Base-by-base conservation (phyloP, 2,329 filamentous ascomycete genomes). In the Claviceps humidiphila region DNA sequence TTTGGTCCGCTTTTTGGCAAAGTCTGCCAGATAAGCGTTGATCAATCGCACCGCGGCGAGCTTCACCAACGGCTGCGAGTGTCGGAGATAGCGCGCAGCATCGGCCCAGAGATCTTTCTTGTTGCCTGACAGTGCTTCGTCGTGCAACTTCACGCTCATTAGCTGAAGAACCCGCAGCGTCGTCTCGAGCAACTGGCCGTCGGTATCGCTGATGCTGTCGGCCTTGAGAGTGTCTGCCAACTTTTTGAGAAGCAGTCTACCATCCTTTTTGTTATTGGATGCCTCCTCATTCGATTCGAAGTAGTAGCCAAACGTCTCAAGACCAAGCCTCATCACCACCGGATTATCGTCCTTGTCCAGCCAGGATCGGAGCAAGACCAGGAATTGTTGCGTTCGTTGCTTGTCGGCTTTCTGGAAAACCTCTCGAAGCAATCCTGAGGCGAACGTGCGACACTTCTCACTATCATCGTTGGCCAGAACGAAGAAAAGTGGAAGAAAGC, bases 381-480 rank as follows among this genome's bases (percentile, higher is more conserved):
- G 69, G 63, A 95, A 89, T 47, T 78, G 83, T 56, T 82, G 78
- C 40, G 81, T 73, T 54, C 82, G 79, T 58, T 89, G 85, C 55
- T 78, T 77, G 62, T 91, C 85, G 2, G 89, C 84, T 60, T 84
- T 82, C 53, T 81, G 78, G 67, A 95, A 95, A 17, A 93, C 77
- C 61, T 87, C 83, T 62, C 86, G 89, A 53, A 97, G 72, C 45
- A 98, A 71, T 53, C 85, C 80, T 45, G 82, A 84, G 0, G 90
- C 89, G 66, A 91, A 84, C 55, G 89, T 79, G 34, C 87, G 82
- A 66, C 93, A 98, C 59, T 88, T 87, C 50, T 84, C 78, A 48
- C 87, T 88, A 51, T 94, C 87, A 55, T 98, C 93, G 60, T 96
- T 95, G 54, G 86, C 82, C 56, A 96, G 77, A 16, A 90, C 82